phyloP scores from a whole-genome alignment of 192 early-diverging fungal species.

The Entrophospora sp. region DNA sequence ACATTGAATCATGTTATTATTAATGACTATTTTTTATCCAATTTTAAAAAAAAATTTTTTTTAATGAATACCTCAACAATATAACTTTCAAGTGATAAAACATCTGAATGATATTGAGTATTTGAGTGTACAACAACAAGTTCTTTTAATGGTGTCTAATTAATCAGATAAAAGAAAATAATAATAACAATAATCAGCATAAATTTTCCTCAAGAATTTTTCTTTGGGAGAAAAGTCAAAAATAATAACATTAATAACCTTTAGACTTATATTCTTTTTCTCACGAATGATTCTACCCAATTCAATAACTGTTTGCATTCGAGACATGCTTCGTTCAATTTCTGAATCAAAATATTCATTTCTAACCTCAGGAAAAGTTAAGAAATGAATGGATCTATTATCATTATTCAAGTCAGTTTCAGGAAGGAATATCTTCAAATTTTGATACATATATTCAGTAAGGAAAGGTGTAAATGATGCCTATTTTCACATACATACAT shows the following conservation, averaged over 20 bases:
- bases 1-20: neutral
- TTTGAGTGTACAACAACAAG: constrained; percentile 86
- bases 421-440: constrained; percentile 69
- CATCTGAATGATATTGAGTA: constrained; percentile 79
- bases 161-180: neutral
- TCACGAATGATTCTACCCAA: constrained; percentile 87
- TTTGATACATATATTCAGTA: constrained; percentile 96
- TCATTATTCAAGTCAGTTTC: constrained; percentile 50
- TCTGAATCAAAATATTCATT: constrained; percentile 92
- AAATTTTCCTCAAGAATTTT: constrained; percentile 85
- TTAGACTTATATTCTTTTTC: constrained; percentile 83
- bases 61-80: constrained; percentile 51
- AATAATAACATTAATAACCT: constrained; percentile 30
- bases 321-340: constrained; percentile 87
- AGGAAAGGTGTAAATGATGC: constrained; percentile 96
- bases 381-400: constrained; percentile 86
- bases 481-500: too few species aligned
- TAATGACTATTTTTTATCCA: too few species aligned
- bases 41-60: neutral
- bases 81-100: constrained; percentile 75
- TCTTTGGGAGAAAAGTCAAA: constrained; percentile 27
- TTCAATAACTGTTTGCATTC: constrained; percentile 97
- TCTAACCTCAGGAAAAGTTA: constrained; percentile 87
- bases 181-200: constrained; percentile 40
- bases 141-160: constrained; percentile 78